Conservation (phyloP, 2,329 filamentous ascomycete species). For the Colletotrichum sp. region DNA sequence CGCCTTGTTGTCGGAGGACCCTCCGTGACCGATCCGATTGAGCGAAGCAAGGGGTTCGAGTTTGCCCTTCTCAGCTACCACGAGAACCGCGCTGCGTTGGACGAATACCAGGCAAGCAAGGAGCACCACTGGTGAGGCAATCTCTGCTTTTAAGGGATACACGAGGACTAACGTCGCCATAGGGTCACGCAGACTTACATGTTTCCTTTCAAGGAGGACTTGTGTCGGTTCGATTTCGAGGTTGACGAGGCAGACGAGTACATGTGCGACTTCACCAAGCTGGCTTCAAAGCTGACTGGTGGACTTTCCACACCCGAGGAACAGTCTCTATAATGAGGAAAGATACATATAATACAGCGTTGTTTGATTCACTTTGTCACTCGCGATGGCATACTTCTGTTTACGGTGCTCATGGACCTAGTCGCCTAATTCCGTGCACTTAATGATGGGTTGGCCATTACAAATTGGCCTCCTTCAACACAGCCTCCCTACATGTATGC, state of each 20-base stretch:
- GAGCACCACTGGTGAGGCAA: conserved; percentile 23
- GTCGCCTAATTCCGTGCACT: neutral
- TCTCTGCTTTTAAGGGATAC: accelerated
- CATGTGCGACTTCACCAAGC: neutral
- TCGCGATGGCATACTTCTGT: too few species aligned
- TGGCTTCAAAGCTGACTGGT: neutral
- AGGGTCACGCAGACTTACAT: conserved; percentile 48
- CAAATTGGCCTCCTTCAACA: neutral
- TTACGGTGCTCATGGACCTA: too few species aligned
- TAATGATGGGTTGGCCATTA: accelerated
- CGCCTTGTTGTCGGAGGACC: conserved; percentile 48
- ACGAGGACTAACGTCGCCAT: neutral
- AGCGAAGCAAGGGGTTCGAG: neutral
- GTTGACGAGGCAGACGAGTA: conserved; percentile 24
- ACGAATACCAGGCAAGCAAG: neutral
- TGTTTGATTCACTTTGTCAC: neutral
- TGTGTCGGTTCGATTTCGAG: conserved; percentile 51
- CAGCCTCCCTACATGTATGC: too few species aligned
- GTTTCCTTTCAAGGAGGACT: conserved; percentile 48
- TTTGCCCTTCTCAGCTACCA: neutral
- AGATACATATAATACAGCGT: neutral
- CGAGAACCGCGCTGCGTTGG: neutral
- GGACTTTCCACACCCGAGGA: neutral
- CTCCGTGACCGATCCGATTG: conserved; percentile 22
- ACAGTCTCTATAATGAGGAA: neutral